These are phyloP conservation scores for Rhizophora apiculata DNA, from an alignment of 345 rosid species.

Conservation along the genomic window DNA sequence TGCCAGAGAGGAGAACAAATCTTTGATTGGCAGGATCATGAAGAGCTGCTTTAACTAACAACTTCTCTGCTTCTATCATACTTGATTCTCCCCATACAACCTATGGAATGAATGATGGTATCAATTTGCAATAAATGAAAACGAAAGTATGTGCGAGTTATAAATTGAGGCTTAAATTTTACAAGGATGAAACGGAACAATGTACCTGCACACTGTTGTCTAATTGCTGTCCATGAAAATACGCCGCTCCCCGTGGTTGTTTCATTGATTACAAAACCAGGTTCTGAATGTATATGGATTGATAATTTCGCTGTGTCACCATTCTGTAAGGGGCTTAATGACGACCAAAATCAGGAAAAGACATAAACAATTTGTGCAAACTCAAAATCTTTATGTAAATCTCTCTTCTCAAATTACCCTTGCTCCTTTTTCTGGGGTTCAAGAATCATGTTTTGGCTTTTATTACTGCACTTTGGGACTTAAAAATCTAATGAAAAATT, in stretches of 20 bases:
- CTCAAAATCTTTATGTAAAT: background rate
- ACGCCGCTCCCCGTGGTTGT: conserved; percentile 60
- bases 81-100: conserved; percentile 30
- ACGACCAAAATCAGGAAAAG: too few relatives aligned
- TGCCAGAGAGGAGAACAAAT: conserved; percentile 31
- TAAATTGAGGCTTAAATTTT: background rate
- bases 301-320: conserved; percentile 63
- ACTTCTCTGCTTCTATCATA: conserved; percentile 30
- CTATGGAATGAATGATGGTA: conserved; percentile 1
- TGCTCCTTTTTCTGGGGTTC: background rate
- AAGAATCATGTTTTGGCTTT: too few relatives aligned
- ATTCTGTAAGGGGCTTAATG: conserved; percentile 29
- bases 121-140: background rate
- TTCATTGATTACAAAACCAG: conserved; percentile 74
- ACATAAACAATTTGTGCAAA: too few relatives aligned
- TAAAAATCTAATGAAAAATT: background rate
- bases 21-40: conserved; percentile 25
- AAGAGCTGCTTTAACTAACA: conserved; percentile 26
- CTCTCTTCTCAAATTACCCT: background rate
- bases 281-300: conserved; percentile 64
- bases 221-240: conserved; percentile 72
- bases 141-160: background rate
- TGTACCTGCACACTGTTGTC: conserved; percentile 59
- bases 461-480: too few relatives aligned
- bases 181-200: background rate